Evolutionary conservation across 1,284 basidiomycete genomes (phyloP).

Genomic region (Sparassis latifolia): DNA sequence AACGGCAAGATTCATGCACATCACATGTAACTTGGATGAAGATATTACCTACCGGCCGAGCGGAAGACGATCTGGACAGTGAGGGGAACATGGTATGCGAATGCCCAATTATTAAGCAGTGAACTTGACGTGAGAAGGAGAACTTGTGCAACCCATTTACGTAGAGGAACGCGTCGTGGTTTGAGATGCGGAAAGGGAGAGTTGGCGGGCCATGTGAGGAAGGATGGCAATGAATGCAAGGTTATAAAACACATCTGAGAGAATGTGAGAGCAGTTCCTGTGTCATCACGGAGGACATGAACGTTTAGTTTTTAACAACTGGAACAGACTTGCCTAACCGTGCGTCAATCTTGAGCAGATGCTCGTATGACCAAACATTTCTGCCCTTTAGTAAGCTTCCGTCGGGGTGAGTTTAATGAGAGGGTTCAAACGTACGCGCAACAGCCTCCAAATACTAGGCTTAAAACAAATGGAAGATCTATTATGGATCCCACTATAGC

Average conservation of each 20-base stretch:
- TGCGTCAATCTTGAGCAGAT: slow-evolving; percentile 64
- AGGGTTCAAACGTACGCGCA: slow-evolving; percentile 54
- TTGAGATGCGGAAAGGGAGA: slow-evolving; percentile 45
- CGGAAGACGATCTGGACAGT: slow-evolving; percentile 86
- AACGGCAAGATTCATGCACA: neutral
- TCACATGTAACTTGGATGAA: neutral
- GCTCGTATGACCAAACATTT: slow-evolving; percentile 67
- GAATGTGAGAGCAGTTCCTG: slow-evolving; percentile 82
- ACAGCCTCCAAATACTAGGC: slow-evolving; percentile 74
- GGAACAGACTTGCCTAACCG: slow-evolving; percentile 47
- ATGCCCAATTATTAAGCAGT: slow-evolving; percentile 82
- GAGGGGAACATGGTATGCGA: slow-evolving; percentile 74
- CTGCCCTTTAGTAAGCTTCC: slow-evolving; percentile 25
- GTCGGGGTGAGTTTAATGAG: neutral
- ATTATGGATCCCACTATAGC: slow-evolving; percentile 28
- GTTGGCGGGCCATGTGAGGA: slow-evolving; percentile 32
- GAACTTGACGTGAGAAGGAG: slow-evolving; percentile 65
- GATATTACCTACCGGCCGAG: slow-evolving; percentile 61
- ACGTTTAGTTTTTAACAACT: neutral
- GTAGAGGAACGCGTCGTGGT: slow-evolving; percentile 65
- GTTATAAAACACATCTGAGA: slow-evolving; percentile 80
- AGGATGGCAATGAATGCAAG: slow-evolving; percentile 51
- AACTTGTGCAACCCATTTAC: slow-evolving; percentile 74
- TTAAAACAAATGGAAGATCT: slow-evolving; percentile 45
- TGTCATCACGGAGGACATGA: neutral